These are phyloP conservation scores for Lentinus brumalis DNA, from an alignment of 768 basidiomycete genomes.

Conservation along the genomic window DNA sequence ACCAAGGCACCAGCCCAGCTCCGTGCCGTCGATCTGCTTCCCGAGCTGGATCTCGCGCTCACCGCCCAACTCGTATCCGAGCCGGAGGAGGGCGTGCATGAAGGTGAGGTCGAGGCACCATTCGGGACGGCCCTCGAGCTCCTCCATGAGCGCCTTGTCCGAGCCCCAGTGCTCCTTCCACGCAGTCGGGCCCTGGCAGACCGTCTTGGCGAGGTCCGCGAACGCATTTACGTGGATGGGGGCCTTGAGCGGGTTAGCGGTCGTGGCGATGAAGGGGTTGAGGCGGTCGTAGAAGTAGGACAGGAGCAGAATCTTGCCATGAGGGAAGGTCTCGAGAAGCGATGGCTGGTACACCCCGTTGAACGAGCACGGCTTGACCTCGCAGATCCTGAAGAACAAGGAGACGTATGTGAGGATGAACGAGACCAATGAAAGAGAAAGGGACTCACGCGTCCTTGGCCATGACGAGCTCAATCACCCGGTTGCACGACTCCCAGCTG, in stretches of 20 bases:
- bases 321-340: constrained; percentile 82
- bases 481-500: constrained; percentile 82
- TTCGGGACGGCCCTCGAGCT: constrained; percentile 84
- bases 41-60: constrained; percentile 72
- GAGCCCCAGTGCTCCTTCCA: constrained; percentile 58
- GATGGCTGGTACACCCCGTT: constrained; percentile 97
- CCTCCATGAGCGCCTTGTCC: constrained; percentile 53
- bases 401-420: neutral
- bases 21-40: constrained; percentile 87
- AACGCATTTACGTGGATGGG: constrained; percentile 52
- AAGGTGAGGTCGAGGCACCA: constrained; percentile 97
- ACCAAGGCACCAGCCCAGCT: constrained; percentile 92
- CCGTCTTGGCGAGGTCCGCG: constrained; percentile 61
- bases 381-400: constrained; percentile 62
- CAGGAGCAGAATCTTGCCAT: constrained; percentile 84
- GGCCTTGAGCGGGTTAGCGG: constrained; percentile 23
- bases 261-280: constrained; percentile 62
- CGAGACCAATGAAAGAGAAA: neutral
- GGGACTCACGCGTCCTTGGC: constrained; percentile 87
- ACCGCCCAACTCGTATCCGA: constrained; percentile 88
- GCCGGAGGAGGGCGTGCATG: constrained; percentile 83
- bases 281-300: constrained; percentile 99
- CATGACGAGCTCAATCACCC: constrained; percentile 84
- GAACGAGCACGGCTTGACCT: constrained; percentile 94
- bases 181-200: constrained; percentile 68